A percentile compares a stretch with the other conserved stretches of the same genome.
These are phyloP conservation scores for Leccinum aurantiacum DNA, from an alignment of 768 basidiomycete genomes.

Conservation along the genomic window DNA sequence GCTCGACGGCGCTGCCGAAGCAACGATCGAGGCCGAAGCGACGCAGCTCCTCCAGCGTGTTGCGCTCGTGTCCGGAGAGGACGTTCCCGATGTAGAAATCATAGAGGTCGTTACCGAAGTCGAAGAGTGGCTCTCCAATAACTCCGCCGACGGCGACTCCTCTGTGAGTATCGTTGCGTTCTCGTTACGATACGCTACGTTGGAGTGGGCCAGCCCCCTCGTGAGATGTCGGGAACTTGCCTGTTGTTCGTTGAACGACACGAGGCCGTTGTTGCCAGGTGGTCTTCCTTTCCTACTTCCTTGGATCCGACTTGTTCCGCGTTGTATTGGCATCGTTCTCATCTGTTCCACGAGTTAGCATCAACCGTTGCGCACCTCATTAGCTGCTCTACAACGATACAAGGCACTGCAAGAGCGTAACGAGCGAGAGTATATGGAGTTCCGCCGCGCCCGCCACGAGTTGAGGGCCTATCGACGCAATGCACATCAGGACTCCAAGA, in stretches of 20 bases:
- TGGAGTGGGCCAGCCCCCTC: not conserved
- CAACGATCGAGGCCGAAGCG: conserved; percentile 42
- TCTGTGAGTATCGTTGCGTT: conserved; percentile 25
- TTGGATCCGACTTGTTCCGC: conserved; percentile 26
- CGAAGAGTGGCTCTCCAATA: conserved; percentile 49
- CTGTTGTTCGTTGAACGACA: not conserved
- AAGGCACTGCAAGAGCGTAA: conserved; percentile 38
- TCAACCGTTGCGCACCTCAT: conserved; percentile 31
- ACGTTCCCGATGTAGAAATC: conserved; percentile 34
- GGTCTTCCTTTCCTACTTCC: conserved; percentile 3
- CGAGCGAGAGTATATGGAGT: conserved; percentile 32
- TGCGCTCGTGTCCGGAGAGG: conserved; percentile 35
- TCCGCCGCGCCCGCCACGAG: conserved; percentile 34
- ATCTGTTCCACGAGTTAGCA: conserved; percentile 29
- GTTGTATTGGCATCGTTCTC: conserved; percentile 15
- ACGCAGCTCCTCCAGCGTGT: conserved; percentile 38
- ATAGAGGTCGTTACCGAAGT: conserved; percentile 46
- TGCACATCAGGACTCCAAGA: conserved; percentile 35
- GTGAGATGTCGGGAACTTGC: not conserved
- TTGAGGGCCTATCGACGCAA: conserved; percentile 30
- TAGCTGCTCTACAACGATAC: conserved; percentile 39
- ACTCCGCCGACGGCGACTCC: conserved; percentile 40
- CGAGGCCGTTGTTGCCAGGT: not conserved
- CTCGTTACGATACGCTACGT: conserved; percentile 2
- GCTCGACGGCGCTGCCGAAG: conserved; percentile 35